These are phyloP conservation scores for Adansonia grandidieri DNA, from an alignment of 441 rosid species.

Conservation along the genomic window DNA sequence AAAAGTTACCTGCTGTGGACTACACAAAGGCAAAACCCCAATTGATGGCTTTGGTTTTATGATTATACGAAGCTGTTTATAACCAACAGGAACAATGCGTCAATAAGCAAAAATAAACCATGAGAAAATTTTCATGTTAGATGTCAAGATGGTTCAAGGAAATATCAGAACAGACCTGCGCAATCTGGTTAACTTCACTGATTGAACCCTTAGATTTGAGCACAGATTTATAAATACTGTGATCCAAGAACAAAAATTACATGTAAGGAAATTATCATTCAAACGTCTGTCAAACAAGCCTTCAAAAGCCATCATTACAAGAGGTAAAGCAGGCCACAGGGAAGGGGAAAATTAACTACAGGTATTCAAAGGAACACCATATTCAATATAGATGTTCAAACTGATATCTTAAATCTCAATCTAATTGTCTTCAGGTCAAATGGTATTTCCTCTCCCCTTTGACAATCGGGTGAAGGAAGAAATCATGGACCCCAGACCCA, in stretches of 20 bases:
- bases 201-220: constrained; percentile 90
- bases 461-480: neutral
- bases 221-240: constrained; percentile 83
- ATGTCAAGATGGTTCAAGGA: constrained; percentile 29
- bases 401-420: neutral
- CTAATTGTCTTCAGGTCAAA: neutral
- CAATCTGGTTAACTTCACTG: constrained; percentile 85
- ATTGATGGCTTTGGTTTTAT: constrained; percentile 77
- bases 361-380: constrained; percentile 9
- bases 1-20: constrained; percentile 81
- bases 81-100: constrained; percentile 34
- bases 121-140: constrained; percentile 24
- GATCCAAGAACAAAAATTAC: constrained; percentile 35
- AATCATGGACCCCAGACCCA: neutral
- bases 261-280: constrained; percentile 22
- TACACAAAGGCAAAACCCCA: constrained; percentile 82
- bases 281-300: constrained; percentile 8
- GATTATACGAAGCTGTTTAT: constrained; percentile 82
- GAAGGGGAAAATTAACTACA: constrained; percentile 8
- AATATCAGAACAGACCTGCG: constrained; percentile 72
- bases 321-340: constrained; percentile 9
- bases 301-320: constrained; percentile 1
- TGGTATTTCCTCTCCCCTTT: neutral
- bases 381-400: neutral
- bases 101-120: constrained; percentile 31